Conservation (phyloP, 805 yeast genomes). For the Candida xiaguanensis region DNA sequence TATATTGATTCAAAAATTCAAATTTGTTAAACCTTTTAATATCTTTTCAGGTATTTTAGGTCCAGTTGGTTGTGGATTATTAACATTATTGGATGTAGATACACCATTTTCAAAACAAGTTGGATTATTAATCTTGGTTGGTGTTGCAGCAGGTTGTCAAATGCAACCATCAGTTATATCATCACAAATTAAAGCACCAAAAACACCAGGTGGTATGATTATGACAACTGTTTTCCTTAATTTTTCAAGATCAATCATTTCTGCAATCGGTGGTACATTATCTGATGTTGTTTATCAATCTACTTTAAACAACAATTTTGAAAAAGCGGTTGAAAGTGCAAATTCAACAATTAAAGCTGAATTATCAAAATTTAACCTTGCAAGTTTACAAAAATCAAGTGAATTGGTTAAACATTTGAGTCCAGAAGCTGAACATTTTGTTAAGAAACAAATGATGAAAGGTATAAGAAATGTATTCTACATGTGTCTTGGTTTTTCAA, state of each 20-base stretch:
- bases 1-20: constrained; percentile 30
- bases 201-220: constrained; percentile 46
- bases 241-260: constrained; percentile 44
- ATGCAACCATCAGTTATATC: constrained; percentile 44
- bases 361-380: constrained; percentile 11
- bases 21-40: constrained; percentile 39
- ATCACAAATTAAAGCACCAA: constrained; percentile 50
- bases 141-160: constrained; percentile 45
- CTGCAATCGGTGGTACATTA: constrained; percentile 37
- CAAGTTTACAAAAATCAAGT: constrained; percentile 7
- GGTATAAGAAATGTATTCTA: constrained; percentile 39
- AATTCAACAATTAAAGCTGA: constrained; percentile 7
- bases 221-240: constrained; percentile 44
- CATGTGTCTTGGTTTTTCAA: constrained; percentile 35
- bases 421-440: constrained; percentile 20
- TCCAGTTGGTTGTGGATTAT: constrained; percentile 43
- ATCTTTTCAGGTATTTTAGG: constrained; percentile 26
- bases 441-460: constrained; percentile 27
- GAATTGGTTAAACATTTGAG: constrained; percentile 12
- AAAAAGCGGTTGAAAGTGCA: constrained; percentile 8
- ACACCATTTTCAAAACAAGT: constrained; percentile 34
- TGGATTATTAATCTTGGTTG: constrained; percentile 45
- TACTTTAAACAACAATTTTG: constrained; percentile 11
- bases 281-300: constrained; percentile 11
- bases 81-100: constrained; percentile 37